Conservation (phyloP, 2,329 filamentous ascomycete genomes). For the Fusarium anthophilum region DNA sequence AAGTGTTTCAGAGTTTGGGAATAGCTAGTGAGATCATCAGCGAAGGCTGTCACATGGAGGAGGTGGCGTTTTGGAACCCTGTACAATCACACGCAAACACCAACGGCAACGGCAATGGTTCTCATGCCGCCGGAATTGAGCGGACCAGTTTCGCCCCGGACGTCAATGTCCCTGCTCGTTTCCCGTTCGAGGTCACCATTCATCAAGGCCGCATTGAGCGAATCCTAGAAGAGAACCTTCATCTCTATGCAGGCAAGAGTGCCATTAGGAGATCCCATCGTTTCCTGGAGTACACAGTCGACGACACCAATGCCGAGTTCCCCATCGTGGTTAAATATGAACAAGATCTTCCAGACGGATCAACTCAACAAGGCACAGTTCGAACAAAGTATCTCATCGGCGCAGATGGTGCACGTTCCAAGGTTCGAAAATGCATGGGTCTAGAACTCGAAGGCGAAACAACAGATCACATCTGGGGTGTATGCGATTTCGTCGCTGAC, state of each 20-base stretch:
- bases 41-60: constrained; percentile 20
- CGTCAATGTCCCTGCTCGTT: constrained; percentile 8
- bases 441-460: constrained; percentile 14
- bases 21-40: constrained; percentile 15
- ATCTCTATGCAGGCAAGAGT: background rate
- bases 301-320: background rate
- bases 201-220: constrained; percentile 18
- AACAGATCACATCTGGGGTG: constrained; percentile 15
- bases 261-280: background rate
- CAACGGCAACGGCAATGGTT: background rate
- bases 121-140: background rate
- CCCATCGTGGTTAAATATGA: background rate
- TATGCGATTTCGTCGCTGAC: constrained; percentile 16
- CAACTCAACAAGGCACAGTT: background rate
- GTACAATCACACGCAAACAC: background rate
- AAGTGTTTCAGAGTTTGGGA: constrained; percentile 11
- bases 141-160: constrained; percentile 9
- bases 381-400: constrained; percentile 13
- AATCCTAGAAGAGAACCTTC: constrained; percentile 14
- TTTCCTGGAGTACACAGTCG: constrained; percentile 10
- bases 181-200: constrained; percentile 5
- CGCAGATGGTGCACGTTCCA: constrained; percentile 7
- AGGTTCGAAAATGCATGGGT: constrained; percentile 14
- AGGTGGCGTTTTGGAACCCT: constrained; percentile 20
- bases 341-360: background rate